Base-by-base conservation (phyloP, 441 rosid genomes). In the Adansonia rubrostipa region DNA sequence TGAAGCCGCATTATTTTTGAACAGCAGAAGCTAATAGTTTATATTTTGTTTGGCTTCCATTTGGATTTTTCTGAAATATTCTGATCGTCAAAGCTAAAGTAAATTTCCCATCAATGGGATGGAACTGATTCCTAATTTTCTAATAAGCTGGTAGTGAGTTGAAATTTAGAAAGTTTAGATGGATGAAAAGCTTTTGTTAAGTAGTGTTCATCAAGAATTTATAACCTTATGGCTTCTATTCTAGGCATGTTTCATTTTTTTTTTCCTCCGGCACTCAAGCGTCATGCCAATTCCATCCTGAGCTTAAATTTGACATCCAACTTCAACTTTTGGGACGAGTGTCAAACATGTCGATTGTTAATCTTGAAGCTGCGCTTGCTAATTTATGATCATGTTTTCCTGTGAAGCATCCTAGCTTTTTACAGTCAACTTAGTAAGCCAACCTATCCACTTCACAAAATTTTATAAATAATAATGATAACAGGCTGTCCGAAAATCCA, bases 341-440 rank as follows among this genome's bases (percentile, higher is more conserved):
- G 62, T 57, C 24, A 11, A 53, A 13, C 58, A 11, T 40, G 33
- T 28, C 2, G 33, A 28, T 28, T 28, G 33, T 40, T 5, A 0
- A 40, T 40, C 44, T 40, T 40, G 6, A 40, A 40, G 44, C 44
- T n/a, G 15, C 17, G 20, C 5, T 56, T 6, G 0, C 7, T 4
- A 56, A n/a, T 56, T 56, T 56, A 22, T 56, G 61, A 56, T 56
- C 61, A 56, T 56, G 61, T 14, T 15, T 15, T 19, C 1, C 3
- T 9, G 3, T 2, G 4, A 15, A 20, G 60, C 20, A 56, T 53
- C 95, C 97, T 6, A 83, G 79, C 9, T 94, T 14, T 97, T 90
- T 48, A 95, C 98, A 40, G 96, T 94, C 0, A 6, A 54, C 20
- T 6, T 9, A 54, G 22, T 20, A 54, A 54, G 57, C 57, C 4